Base-by-base conservation (phyloP, 768 basidiomycete genomes). In the Leucosporidium creatinivorum region DNA sequence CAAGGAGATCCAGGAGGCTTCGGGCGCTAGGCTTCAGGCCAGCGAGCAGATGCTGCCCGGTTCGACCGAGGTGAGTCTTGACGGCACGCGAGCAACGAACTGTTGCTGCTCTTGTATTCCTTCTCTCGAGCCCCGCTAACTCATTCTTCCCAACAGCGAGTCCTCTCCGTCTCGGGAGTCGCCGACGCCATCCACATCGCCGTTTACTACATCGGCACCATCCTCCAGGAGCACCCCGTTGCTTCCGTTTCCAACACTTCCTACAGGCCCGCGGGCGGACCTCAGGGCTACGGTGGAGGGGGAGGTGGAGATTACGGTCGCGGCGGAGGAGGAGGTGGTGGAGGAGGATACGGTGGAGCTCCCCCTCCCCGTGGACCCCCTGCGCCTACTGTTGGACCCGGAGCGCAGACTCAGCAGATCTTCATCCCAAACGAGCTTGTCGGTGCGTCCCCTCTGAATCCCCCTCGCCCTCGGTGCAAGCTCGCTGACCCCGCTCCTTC, bases 141-240 rank as follows among this genome's bases (percentile, higher is more conserved):
- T 9, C 19, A 28, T 55, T 39, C 10, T 2, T 26, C 1, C n/a
- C 58, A 31, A 39, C 59, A 97, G 93, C 91, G 96, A 65, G 93
- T 99, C 30, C 84, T 99, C 61, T 96, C 93, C 73, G 94, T 98
- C 48, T 92, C 94, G 28, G 96, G 96, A 48, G 96, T 99, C 60
- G 96, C 96, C 26, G 96, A 99, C 77, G 96, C 96, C 36, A 93
- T 99, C 66, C 96, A 99, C 78, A 99, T 99, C 70, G 96, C 96
- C 50, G 97, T 94, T 5, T 99, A 98, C 80, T 98, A 99, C 78
- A 93, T 99, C 69, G 96, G 96, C 63, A 97, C 93, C 72, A 96
- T 98, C 75, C 86, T 99, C 63, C 77, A 79, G 64, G 81, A 81
- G 73, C 78, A 77, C 72, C 88, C 94, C 73, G 92, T 96, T 77